These are phyloP conservation scores for Chiua virens DNA, from an alignment of 768 basidiomycete species.

Conservation along the genomic window DNA sequence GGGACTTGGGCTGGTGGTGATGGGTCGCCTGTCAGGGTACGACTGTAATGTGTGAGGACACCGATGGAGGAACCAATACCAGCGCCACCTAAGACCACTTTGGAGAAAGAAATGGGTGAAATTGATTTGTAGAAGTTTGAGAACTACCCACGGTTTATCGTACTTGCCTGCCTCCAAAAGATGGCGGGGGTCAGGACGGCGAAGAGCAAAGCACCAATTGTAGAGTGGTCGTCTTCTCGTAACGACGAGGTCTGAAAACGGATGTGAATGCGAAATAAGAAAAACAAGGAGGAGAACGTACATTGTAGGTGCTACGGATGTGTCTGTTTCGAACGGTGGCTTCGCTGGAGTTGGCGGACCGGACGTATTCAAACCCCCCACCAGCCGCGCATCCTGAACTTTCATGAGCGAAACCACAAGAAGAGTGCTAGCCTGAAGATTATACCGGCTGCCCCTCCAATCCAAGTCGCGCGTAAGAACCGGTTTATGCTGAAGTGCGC, in stretches of 20 bases:
- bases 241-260: conserved; percentile 50
- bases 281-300: conserved; percentile 28
- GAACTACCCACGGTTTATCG: conserved; percentile 54
- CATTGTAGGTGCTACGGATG: conserved; percentile 58
- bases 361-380: conserved; percentile 60
- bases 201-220: conserved; percentile 66
- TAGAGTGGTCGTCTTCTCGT: conserved; percentile 72
- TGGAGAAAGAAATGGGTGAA: neutral
- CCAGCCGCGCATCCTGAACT: conserved; percentile 40
- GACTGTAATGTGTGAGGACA: conserved; percentile 53
- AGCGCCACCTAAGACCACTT: conserved; percentile 73
- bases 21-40: conserved; percentile 54
- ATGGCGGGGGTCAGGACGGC: conserved; percentile 66
- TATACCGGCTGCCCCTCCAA: conserved; percentile 58
- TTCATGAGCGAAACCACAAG: neutral
- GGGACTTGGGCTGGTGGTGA: conserved; percentile 42
- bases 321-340: conserved; percentile 50
- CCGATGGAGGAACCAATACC: conserved; percentile 66
- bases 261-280: conserved; percentile 1
- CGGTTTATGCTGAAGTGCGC: conserved; percentile 58
- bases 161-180: conserved; percentile 67
- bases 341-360: conserved; percentile 54
- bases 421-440: neutral
- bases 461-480: conserved; percentile 70
- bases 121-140: neutral